Evolutionary conservation across 805 yeast species (phyloP), one percentile per base, ranked within the genome.

Genomic region (Yamadazyma kitorensis): DNA sequence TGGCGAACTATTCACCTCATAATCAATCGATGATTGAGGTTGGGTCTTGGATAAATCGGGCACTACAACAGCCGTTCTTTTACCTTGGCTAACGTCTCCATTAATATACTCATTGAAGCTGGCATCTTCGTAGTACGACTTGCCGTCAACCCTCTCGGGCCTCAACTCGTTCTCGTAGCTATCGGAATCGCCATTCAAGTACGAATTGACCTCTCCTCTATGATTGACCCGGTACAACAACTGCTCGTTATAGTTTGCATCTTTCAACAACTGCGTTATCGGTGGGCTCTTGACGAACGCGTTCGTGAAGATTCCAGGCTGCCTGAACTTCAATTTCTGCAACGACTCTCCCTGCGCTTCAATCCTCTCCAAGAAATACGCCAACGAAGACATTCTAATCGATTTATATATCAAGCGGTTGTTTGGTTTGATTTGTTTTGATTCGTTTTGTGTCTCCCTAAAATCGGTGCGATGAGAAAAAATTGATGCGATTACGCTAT

Each of bases 301-400:
- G 47, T 81, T 81, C 24, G 82, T 76, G 53, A 81, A 81, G 4
- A 78, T 70, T 0, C 86, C 86, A 0, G 84, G 76, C 0, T 71
- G 65, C 14, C 67, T 55, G 52, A 80, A 80, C 35, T 74, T 60
- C 3, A 72, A 61, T 7, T 61, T 52, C 17, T 62, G 54, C 7
- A 77, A 51, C 1, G 70, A 59, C n/a, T 61, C 63, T 4, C 64
- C 48, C 31, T 70, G 55, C 28, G 59, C 57, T n/a, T 65, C 58
- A 1, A 71, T 59, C 27, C 56, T 44, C 17, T 57, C 59, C 12
- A 61, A 37, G 27, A 50, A 51, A 43, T 54, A 54, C 17, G 36
- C 9, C 6, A 43, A 29, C 12, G 47, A 34, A 13, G 45, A 28
- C 47, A 43, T 43, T 7, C 3, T 29, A 6, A 15, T 25, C 4